These are phyloP conservation scores for Colletotrichum kahawae DNA, from an alignment of 2,329 filamentous ascomycete genomes.

Conservation along the genomic window DNA sequence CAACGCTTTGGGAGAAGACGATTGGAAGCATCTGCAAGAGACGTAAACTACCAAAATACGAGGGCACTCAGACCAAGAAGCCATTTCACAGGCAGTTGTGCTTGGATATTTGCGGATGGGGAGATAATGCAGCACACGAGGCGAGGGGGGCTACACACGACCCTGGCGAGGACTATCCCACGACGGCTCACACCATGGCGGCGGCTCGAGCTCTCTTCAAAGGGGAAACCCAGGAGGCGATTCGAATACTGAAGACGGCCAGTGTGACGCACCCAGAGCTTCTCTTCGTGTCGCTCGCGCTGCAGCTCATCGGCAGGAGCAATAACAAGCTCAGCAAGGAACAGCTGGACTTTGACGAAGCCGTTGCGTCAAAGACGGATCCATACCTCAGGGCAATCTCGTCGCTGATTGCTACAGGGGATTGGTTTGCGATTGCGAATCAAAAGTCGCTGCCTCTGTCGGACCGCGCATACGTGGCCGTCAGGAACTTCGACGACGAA, in stretches of 20 bases:
- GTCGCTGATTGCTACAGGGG: slow-evolving; percentile 75
- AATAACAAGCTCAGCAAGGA: slow-evolving; percentile 48
- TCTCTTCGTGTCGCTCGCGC: slow-evolving; percentile 69
- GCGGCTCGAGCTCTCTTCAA: slow-evolving; percentile 79
- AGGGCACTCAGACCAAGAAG: slow-evolving; percentile 66
- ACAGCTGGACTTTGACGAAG: slow-evolving; percentile 63
- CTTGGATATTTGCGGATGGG: slow-evolving; percentile 76
- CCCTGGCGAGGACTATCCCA: slow-evolving; percentile 52
- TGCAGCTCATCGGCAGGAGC: slow-evolving; percentile 65
- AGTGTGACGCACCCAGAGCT: slow-evolving; percentile 68
- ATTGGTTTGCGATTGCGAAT: slow-evolving; percentile 77
- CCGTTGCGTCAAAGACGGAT: slow-evolving; percentile 69
- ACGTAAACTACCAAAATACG: slow-evolving; percentile 65
- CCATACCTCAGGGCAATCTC: slow-evolving; percentile 83
- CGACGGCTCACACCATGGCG: slow-evolving; percentile 70
- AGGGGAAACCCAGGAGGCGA: slow-evolving; percentile 70
- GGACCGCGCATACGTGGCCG: slow-evolving; percentile 76
- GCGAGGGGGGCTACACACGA: slow-evolving; percentile 34
- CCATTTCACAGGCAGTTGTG: slow-evolving; percentile 77
- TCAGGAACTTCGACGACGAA: slow-evolving; percentile 68
- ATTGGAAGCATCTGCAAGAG: slow-evolving; percentile 69
- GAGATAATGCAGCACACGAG: slow-evolving; percentile 51
- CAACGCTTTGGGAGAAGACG: slow-evolving; percentile 62
- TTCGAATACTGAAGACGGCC: slow-evolving; percentile 72
- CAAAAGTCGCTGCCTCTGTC: slow-evolving; percentile 76